Evolutionary conservation across 1,284 basidiomycete species (phyloP).

Genomic region (Ustilago hordei): DNA sequence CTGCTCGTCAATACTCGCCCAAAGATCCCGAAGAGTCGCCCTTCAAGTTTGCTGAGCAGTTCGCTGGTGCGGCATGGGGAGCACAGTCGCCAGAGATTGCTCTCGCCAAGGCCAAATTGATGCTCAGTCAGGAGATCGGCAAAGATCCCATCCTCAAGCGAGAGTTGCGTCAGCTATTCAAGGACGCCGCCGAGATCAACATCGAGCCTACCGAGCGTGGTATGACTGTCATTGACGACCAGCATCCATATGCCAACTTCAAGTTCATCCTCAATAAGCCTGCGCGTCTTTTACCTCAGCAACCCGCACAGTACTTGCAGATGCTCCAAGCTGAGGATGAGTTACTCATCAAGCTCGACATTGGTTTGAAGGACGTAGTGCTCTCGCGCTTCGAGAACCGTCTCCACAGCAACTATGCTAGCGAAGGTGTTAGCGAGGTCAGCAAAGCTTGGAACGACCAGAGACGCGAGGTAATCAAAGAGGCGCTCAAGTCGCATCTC

Average conservation of each 20-base stretch:
- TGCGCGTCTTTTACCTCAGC: constrained; percentile 75
- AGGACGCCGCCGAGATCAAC: constrained; percentile 81
- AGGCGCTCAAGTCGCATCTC: constrained; percentile 82
- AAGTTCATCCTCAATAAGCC: constrained; percentile 92
- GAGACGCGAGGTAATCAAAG: constrained; percentile 81
- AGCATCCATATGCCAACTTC: constrained; percentile 91
- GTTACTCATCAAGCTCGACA: constrained; percentile 82
- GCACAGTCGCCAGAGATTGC: constrained; percentile 52
- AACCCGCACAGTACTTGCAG: constrained; percentile 82
- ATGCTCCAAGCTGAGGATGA: constrained; percentile 92
- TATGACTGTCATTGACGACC: constrained; percentile 87
- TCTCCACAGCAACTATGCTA: constrained; percentile 84
- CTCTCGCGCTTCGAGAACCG: constrained; percentile 55
- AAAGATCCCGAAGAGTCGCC: constrained; percentile 72
- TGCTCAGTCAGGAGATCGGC: constrained; percentile 89
- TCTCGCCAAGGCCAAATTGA: constrained; percentile 77
- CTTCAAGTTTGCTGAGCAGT: constrained; percentile 61
- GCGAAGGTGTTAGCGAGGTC: constrained; percentile 85
- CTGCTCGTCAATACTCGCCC: constrained; percentile 74
- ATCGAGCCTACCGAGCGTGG: constrained; percentile 91
- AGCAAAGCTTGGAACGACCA: constrained; percentile 93
- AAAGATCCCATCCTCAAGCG: constrained; percentile 90
- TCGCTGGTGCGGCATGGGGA: constrained; percentile 56
- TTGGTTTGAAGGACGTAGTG: constrained; percentile 73
- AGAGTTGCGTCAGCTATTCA: constrained; percentile 83